Evolutionary conservation across 2,329 filamentous ascomycete genomes (phyloP).

Genomic region (Colletotrichum eleusines): DNA sequence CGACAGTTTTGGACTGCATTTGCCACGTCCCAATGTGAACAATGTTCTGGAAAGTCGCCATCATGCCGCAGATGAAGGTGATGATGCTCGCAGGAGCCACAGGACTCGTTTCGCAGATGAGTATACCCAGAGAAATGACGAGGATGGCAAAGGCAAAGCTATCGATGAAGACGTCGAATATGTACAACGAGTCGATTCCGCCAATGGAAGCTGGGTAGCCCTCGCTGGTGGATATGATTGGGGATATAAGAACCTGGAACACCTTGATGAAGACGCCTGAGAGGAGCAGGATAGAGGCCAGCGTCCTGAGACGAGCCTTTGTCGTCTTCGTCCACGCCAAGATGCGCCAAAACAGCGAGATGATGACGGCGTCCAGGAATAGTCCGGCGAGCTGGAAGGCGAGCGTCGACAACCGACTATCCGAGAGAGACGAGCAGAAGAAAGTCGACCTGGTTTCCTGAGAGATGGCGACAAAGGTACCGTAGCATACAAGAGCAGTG

Average conservation of each 20-base stretch:
- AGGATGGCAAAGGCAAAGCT: slow-evolving; percentile 60
- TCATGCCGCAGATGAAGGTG: slow-evolving; percentile 58
- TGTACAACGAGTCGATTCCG: slow-evolving; percentile 59
- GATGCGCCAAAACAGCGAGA: slow-evolving; percentile 64
- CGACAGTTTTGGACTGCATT: slow-evolving; percentile 52
- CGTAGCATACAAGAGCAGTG: slow-evolving; percentile 55
- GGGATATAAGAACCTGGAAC: slow-evolving; percentile 51
- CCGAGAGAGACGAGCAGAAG: slow-evolving; percentile 61
- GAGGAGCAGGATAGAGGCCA: slow-evolving; percentile 57
- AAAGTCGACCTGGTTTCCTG: slow-evolving; percentile 61
- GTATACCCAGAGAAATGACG: slow-evolving; percentile 58
- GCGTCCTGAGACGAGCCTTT: slow-evolving; percentile 58
- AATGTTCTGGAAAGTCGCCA: slow-evolving; percentile 53
- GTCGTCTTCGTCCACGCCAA: slow-evolving; percentile 64
- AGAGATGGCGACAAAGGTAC: slow-evolving; percentile 56
- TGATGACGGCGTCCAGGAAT: slow-evolving; percentile 59
- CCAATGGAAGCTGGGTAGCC: slow-evolving; percentile 44
- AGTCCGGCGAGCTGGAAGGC: slow-evolving; percentile 60
- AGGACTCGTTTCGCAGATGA: slow-evolving; percentile 61
- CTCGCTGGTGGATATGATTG: slow-evolving; percentile 46
- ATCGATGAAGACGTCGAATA: slow-evolving; percentile 63
- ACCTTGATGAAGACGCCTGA: slow-evolving; percentile 55
- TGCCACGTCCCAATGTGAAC: slow-evolving; percentile 59
- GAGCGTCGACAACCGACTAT: slow-evolving; percentile 53
- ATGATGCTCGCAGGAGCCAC: slow-evolving; percentile 57